Percentiles rank a stretch among this genome's conserved stretches.
phyloP scores from a whole-genome alignment of 2,329 filamentous ascomycete genomes.

The Aspergillus tubingensis region DNA sequence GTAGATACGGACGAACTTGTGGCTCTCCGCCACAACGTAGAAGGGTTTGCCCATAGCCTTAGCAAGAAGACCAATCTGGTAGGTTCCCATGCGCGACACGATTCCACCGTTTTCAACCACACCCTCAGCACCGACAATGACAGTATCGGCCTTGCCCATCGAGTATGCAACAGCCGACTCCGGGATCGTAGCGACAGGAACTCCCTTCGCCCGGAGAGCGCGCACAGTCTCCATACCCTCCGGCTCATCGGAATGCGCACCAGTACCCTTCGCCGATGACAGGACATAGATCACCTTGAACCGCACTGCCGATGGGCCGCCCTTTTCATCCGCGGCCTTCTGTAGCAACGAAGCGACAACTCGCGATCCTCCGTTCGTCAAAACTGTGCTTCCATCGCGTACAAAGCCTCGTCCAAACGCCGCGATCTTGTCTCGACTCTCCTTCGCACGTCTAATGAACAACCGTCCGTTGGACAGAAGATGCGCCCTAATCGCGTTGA shows the following conservation, averaged over 20 bases:
- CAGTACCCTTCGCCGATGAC: constrained; percentile 33
- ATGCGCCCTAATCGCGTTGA: constrained; percentile 80
- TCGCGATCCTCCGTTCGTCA: constrained; percentile 86
- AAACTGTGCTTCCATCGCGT: constrained; percentile 73
- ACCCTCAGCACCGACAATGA: constrained; percentile 72
- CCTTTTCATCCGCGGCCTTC: constrained; percentile 68
- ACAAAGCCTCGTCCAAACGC: constrained; percentile 77
- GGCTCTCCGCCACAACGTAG: constrained; percentile 90
- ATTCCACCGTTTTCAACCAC: constrained; percentile 94
- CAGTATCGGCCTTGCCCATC: constrained; percentile 70
- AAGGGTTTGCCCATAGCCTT: constrained; percentile 73
- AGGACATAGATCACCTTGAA: constrained; percentile 85
- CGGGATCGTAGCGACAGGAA: constrained; percentile 80
- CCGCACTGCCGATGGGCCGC: constrained; percentile 58
- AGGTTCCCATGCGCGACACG: constrained; percentile 81
- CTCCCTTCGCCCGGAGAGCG: constrained; percentile 69
- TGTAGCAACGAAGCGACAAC: constrained; percentile 77
- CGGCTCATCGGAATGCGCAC: constrained; percentile 41
- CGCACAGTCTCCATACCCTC: constrained; percentile 73
- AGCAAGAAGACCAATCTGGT: constrained; percentile 82
- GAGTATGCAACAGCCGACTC: constrained; percentile 77
- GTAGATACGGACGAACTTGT: constrained; percentile 92
- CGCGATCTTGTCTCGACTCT: constrained; percentile 80
- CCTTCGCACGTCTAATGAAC: constrained; percentile 85
- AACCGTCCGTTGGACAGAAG: constrained; percentile 81